phyloP scores from a whole-genome alignment of 2,329 filamentous ascomycete species.

The Penicillium hesseltinei region DNA sequence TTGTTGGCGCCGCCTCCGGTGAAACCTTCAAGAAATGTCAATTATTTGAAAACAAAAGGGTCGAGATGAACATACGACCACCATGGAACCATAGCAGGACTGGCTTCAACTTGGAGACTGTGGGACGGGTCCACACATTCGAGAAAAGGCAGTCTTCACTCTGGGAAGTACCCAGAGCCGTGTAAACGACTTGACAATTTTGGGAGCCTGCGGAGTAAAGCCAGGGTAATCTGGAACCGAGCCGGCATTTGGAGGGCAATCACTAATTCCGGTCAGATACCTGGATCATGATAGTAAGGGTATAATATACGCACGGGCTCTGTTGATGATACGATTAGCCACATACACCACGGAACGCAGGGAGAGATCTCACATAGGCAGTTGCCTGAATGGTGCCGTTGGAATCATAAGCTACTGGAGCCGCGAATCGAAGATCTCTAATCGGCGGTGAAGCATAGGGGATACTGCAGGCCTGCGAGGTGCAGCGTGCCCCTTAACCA shows the following conservation, averaged over 20 bases:
- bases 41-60: neutral
- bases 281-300: neutral
- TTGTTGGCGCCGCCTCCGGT: slow-evolving; percentile 35
- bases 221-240: slow-evolving; percentile 21
- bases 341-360: neutral
- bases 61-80: slow-evolving; percentile 32
- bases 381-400: slow-evolving; percentile 11
- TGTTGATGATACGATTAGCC: neutral
- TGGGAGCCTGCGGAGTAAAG: slow-evolving; percentile 20
- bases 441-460: slow-evolving; percentile 30
- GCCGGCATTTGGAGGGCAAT: slow-evolving; percentile 24
- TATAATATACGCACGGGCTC: slow-evolving; percentile 15
- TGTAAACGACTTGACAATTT: slow-evolving; percentile 23
- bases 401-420: slow-evolving; percentile 20
- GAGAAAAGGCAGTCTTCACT: slow-evolving; percentile 38
- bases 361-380: slow-evolving; percentile 12
- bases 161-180: slow-evolving; percentile 26
- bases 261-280: slow-evolving; percentile 14
- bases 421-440: slow-evolving; percentile 27
- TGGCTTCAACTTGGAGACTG: slow-evolving; percentile 28
- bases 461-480: slow-evolving; percentile 18
- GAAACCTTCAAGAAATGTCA: slow-evolving; percentile 30
- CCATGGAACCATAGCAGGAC: slow-evolving; percentile 46
- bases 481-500: slow-evolving; percentile 23
- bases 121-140: slow-evolving; percentile 33